A percentile compares a stretch with the other conserved stretches of the same genome.
Conservation (phyloP, 2,329 filamentous ascomycete genomes). For the Ascochyta koolunga region DNA sequence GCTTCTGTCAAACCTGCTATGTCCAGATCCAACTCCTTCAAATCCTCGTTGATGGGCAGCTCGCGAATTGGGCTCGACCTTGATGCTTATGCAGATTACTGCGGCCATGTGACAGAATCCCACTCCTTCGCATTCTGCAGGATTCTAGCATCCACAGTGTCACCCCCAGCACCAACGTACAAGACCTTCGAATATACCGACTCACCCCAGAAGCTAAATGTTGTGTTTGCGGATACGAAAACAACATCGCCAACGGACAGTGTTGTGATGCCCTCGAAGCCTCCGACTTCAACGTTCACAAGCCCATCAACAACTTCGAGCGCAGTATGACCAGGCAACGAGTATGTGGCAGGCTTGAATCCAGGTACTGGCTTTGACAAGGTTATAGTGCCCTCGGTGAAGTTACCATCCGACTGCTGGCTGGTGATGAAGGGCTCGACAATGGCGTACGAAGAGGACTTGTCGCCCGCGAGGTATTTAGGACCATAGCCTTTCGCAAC, state of each 20-base stretch:
- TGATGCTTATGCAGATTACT: not conserved
- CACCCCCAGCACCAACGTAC: constrained; percentile 28
- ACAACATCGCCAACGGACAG: constrained; percentile 49
- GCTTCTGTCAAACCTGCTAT: not conserved
- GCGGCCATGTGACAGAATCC: constrained; percentile 24
- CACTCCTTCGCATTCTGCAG: constrained; percentile 18
- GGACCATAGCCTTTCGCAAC: constrained; percentile 56
- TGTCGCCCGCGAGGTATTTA: constrained; percentile 51
- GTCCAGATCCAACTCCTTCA: not conserved
- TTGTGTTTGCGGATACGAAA: constrained; percentile 45
- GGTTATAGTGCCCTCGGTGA: constrained; percentile 54
- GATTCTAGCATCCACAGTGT: constrained; percentile 27
- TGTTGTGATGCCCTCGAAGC: constrained; percentile 33
- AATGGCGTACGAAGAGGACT: constrained; percentile 48
- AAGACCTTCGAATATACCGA: constrained; percentile 30
- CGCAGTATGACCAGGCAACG: constrained; percentile 41
- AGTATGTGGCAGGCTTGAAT: constrained; percentile 26
- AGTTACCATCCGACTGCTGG: constrained; percentile 50
- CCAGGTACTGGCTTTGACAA: constrained; percentile 39
- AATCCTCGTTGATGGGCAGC: not conserved
- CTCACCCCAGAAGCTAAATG: constrained; percentile 44
- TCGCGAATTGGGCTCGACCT: not conserved
- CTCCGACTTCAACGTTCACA: constrained; percentile 42
- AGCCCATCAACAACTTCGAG: constrained; percentile 51
- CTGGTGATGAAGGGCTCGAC: constrained; percentile 53